Base-by-base conservation (phyloP, 1,284 basidiomycete genomes). In the Trametes versicolor region DNA sequence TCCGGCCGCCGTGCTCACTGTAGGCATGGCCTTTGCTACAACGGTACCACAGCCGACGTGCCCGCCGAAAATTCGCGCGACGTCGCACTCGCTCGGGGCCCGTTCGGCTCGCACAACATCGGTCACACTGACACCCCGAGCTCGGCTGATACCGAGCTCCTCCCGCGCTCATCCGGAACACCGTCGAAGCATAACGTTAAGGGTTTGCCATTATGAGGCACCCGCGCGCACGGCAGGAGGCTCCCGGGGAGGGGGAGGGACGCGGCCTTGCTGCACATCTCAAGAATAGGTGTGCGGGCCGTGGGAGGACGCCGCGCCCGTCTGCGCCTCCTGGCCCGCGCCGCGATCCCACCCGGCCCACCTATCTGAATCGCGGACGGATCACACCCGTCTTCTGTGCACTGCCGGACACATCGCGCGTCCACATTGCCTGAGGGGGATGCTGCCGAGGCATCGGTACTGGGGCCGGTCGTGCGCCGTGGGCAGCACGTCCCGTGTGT, bases 331-430 rank as follows among this genome's bases (percentile, higher is more conserved):
- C 37, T 39, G 29, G 29, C 17, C 12, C 19, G 23, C 8, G 53
- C 25, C 34, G 17, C 47, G 48, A 49, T 41, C 48, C 57, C 36
- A 51, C 48, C 57, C 34, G 17, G 25, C 12, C 34, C 21, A 32
- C 36, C 48, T 54, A 60, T 60, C 51, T 60, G 41, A 41, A 60
- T 52, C 43, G 41, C 60, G 60, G 60, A 21, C 60, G 60, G 60
- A 61, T 55, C 60, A 61, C 21, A 45, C 39, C 41, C 13, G 51
- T 9, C 52, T 39, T 37, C 59, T 54, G 21, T 41, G n/a, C n/a
- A n/a, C n/a, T n/a, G n/a, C n/a, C 52, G 37, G 37, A 32, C 60
- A 37, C 17, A 17, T 19, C 41, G 41, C 41, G 19, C 15, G 41
- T 13, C 15, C 41, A 7, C 19, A 43, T 43, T 43, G 27, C 17